These are phyloP conservation scores for Mycena metata DNA, from an alignment of 768 basidiomycete species.

Conservation along the genomic window DNA sequence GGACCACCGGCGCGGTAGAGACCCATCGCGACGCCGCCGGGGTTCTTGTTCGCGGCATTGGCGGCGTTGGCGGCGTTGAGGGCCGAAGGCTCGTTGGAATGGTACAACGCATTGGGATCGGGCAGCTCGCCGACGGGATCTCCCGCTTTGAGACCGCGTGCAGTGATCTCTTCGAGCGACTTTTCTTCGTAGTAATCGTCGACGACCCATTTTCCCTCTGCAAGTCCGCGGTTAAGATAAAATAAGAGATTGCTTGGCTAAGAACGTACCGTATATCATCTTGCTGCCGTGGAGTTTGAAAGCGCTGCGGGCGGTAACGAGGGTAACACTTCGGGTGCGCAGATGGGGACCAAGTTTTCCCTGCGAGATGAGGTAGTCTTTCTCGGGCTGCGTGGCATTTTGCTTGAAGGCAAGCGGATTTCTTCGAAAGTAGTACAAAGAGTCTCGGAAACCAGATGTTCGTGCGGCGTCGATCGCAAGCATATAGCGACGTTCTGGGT, in stretches of 20 bases:
- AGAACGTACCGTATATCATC: conserved; percentile 80
- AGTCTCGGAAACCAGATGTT: conserved; percentile 95
- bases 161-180: conserved; percentile 78
- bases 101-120: conserved; percentile 73
- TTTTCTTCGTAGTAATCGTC: conserved; percentile 98
- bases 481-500: conserved; percentile 90
- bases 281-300: conserved; percentile 96
- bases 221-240: neutral
- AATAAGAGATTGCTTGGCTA: neutral
- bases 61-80: conserved; percentile 54
- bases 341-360: conserved; percentile 92
- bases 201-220: conserved; percentile 89
- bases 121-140: conserved; percentile 87
- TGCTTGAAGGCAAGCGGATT: conserved; percentile 93
- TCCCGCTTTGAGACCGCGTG: conserved; percentile 86
- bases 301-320: conserved; percentile 92
- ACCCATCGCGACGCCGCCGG: conserved; percentile 68
- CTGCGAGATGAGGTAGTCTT: conserved; percentile 90
- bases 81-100: conserved; percentile 59
- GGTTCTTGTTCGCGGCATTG: conserved; percentile 54
- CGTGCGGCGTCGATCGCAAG: conserved; percentile 98
- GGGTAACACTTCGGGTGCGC: conserved; percentile 91
- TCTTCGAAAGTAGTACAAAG: conserved; percentile 96
- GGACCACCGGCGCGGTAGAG: conserved; percentile 93
- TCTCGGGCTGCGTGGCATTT: conserved; percentile 89